Percentiles rank a stretch among this genome's conserved stretches.
Evolutionary conservation across 2,329 filamentous ascomycete genomes (phyloP).

Genomic region (Calonectria fujianensis): DNA sequence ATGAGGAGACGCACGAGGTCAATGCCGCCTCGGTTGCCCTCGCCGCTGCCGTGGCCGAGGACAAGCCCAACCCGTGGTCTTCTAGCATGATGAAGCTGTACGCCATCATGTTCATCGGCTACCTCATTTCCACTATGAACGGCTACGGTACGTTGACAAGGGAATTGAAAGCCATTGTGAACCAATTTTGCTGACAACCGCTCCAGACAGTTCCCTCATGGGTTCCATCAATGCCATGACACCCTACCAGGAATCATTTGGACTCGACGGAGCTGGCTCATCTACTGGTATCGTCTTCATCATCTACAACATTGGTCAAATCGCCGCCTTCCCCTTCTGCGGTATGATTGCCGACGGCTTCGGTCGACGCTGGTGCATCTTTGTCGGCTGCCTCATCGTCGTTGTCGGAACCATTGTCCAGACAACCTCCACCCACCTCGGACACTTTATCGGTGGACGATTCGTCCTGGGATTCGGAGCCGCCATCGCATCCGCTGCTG

Average conservation of each 20-base stretch:
- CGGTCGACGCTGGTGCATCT: constrained; percentile 64
- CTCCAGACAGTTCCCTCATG: constrained; percentile 65
- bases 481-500: constrained; percentile 75
- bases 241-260: constrained; percentile 69
- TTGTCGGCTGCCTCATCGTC: constrained; percentile 72
- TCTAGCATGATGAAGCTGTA: constrained; percentile 59
- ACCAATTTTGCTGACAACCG: neutral
- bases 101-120: constrained; percentile 52
- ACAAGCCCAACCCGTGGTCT: constrained; percentile 44
- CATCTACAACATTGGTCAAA: constrained; percentile 45
- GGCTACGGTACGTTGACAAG: constrained; percentile 51
- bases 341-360: constrained; percentile 36
- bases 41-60: constrained; percentile 34
- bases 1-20: constrained; percentile 17
- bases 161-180: neutral
- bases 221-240: constrained; percentile 72
- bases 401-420: constrained; percentile 57
- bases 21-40: constrained; percentile 36
- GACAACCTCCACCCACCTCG: constrained; percentile 61
- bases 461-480: constrained; percentile 75
- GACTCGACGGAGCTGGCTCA: constrained; percentile 66
- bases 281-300: constrained; percentile 53
- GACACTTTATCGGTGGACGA: constrained; percentile 73
- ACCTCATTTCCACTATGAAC: constrained; percentile 57
- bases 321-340: constrained; percentile 41